These are phyloP conservation scores for Apiospora sp. DNA, from an alignment of 2,329 filamentous ascomycete genomes.

Conservation along the genomic window DNA sequence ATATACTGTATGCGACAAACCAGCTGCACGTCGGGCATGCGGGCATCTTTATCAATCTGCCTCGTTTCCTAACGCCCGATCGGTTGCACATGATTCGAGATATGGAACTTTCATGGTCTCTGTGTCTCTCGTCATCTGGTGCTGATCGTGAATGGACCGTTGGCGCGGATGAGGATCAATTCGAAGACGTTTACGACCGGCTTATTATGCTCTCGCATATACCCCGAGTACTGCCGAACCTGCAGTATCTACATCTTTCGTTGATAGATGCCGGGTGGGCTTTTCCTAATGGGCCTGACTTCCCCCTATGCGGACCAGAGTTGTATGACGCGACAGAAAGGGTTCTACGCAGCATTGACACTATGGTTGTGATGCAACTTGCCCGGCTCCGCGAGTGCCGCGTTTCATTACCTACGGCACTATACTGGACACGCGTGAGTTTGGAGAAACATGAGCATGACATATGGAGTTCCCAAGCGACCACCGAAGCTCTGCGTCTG, in stretches of 20 bases:
- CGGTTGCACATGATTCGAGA: slow-evolving; percentile 4
- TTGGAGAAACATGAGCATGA: slow-evolving; percentile 25
- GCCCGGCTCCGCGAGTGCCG: slow-evolving; percentile 24
- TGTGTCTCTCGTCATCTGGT: slow-evolving; percentile 5
- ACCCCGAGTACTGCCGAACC: not conserved
- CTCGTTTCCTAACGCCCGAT: not conserved
- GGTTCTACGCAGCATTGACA: slow-evolving; percentile 25
- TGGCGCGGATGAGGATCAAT: not conserved
- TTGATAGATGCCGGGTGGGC: not conserved
- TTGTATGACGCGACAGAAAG: slow-evolving; percentile 26
- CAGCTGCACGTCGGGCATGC: slow-evolving; percentile 1
- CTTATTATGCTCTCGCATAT: slow-evolving; percentile 5
- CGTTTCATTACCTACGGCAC: slow-evolving; percentile 24
- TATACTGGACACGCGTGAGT: slow-evolving; percentile 26
- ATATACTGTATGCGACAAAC: slow-evolving; percentile 9
- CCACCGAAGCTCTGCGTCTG: not conserved
- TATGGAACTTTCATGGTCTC: not conserved
- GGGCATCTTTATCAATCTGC: not conserved
- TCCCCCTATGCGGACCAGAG: not conserved
- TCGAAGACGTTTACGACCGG: not conserved
- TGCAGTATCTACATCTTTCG: not conserved
- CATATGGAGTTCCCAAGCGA: slow-evolving; percentile 8
- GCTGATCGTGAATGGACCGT: not conserved
- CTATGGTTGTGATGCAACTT: slow-evolving; percentile 13
- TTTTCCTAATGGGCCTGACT: not conserved